A percentile compares a stretch with the other conserved stretches of the same genome.
These are phyloP conservation scores for Phytopythium aichiense DNA, from an alignment of 352 stramenopile species.

Conservation along the genomic window DNA sequence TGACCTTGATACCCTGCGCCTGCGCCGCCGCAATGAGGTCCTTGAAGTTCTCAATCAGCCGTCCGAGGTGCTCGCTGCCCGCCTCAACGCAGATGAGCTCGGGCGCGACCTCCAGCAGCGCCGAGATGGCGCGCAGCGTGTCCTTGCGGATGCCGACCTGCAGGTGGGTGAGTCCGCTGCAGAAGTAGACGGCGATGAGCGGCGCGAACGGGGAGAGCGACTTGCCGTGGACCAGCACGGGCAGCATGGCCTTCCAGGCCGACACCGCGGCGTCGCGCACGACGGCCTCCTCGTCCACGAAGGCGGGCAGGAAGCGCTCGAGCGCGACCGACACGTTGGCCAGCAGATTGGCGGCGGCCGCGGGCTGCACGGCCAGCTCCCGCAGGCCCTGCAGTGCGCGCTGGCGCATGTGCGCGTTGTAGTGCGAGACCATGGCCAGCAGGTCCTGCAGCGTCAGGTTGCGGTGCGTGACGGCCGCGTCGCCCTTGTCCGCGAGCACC, in stretches of 20 bases:
- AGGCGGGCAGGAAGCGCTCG: constrained; percentile 69
- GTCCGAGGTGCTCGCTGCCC: constrained; percentile 46
- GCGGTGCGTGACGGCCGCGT: constrained; percentile 57
- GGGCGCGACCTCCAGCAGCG: constrained; percentile 52
- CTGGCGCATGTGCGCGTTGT: constrained; percentile 79
- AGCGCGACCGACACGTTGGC: constrained; percentile 70
- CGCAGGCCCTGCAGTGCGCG: constrained; percentile 58
- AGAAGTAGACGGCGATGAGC: constrained; percentile 75
- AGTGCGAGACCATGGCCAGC: constrained; percentile 63
- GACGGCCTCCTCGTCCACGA: constrained; percentile 77
- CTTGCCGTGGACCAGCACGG: constrained; percentile 43
- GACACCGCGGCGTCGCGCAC: constrained; percentile 67
- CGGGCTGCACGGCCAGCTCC: constrained; percentile 47
- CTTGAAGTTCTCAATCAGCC: constrained; percentile 76
- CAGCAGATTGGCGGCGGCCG: constrained; percentile 43
- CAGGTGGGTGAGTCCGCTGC: constrained; percentile 74
- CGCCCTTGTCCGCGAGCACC: constrained; percentile 62
- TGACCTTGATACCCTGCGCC: constrained; percentile 71
- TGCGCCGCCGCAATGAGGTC: constrained; percentile 62
- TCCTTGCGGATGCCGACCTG: constrained; percentile 75
- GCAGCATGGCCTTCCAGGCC: constrained; percentile 65
- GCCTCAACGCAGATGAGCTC: constrained; percentile 53
- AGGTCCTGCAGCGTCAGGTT: constrained; percentile 66
- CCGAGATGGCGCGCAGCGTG: constrained; percentile 62
- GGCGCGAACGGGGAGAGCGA: constrained; percentile 63